phyloP scores from a whole-genome alignment of 2,329 filamentous ascomycete genomes.

The Trichoderma sp. region DNA sequence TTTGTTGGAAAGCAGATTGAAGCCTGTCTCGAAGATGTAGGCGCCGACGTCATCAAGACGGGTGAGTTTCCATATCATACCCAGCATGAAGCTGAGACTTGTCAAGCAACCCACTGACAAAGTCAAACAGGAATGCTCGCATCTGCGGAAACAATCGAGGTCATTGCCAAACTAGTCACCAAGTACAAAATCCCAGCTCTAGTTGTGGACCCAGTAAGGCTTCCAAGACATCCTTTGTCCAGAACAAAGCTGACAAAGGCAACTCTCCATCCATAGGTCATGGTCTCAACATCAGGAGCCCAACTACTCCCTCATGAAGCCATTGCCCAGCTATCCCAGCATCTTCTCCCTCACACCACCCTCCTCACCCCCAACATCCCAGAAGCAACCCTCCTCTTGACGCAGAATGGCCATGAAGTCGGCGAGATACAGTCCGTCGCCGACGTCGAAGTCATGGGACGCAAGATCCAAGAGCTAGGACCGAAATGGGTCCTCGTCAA shows the following conservation, averaged over 20 bases:
- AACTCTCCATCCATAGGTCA: conserved; percentile 60
- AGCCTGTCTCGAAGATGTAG: conserved; percentile 78
- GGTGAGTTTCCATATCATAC: conserved; percentile 52
- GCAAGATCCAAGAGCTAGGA: conserved; percentile 64
- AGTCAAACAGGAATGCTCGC: conserved; percentile 40
- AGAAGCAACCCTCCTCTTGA: conserved; percentile 66
- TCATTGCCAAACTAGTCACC: conserved; percentile 33
- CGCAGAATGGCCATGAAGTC: conserved; percentile 45
- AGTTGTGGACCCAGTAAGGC: conserved; percentile 40
- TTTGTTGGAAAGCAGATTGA: conserved; percentile 87
- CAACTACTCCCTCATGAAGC: conserved; percentile 65
- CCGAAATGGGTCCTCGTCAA: conserved; percentile 83
- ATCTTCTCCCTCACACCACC: conserved; percentile 64
- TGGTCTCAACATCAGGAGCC: conserved; percentile 82
- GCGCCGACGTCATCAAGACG: conserved; percentile 86
- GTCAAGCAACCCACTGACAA: neutral
- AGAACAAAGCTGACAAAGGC: neutral
- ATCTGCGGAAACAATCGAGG: conserved; percentile 38
- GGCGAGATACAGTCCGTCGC: conserved; percentile 52
- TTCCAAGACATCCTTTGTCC: neutral
- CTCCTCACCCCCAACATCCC: conserved; percentile 76
- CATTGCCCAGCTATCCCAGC: conserved; percentile 56
- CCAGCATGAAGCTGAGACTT: neutral
- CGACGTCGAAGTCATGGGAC: conserved; percentile 68
- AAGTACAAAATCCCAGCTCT: conserved; percentile 33